A percentile compares a stretch with the other conserved stretches of the same genome.
Evolutionary conservation across 192 early-diverging fungal genomes (phyloP).

Genomic region (Glomus cerebriforme): DNA sequence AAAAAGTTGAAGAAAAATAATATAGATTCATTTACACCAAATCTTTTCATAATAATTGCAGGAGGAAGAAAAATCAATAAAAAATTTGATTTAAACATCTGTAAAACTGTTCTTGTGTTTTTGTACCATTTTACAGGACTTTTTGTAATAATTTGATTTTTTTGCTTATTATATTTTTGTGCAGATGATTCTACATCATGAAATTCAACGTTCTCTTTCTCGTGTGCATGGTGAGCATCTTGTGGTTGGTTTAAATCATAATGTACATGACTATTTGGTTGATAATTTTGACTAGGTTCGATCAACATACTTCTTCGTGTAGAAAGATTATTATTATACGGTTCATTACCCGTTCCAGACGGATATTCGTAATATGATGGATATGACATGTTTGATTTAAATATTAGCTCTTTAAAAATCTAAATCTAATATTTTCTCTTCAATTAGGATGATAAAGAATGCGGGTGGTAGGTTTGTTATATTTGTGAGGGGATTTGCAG

Average conservation of each 20-base stretch:
- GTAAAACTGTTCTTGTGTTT: slow-evolving; percentile 10
- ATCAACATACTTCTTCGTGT: neutral
- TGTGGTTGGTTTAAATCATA: neutral
- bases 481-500: neutral
- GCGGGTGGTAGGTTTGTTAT: neutral
- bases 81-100: slow-evolving; percentile 25
- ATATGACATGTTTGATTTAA: neutral
- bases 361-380: neutral
- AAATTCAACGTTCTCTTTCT: neutral
- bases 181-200: neutral
- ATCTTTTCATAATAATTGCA: neutral
- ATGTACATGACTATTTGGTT: neutral
- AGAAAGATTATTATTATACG: neutral
- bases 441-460: neutral
- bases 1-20: slow-evolving; percentile 27
- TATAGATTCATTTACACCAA: neutral
- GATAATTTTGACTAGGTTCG: neutral
- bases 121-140: slow-evolving; percentile 14
- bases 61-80: slow-evolving; percentile 27
- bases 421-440: neutral
- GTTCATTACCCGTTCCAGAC: neutral
- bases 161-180: neutral
- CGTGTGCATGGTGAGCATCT: neutral
- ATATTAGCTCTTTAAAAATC: too few relatives aligned
- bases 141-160: slow-evolving; percentile 6